These are phyloP conservation scores for Metschnikowia peoriensis DNA, from an alignment of 805 yeast species.

Conservation along the genomic window DNA sequence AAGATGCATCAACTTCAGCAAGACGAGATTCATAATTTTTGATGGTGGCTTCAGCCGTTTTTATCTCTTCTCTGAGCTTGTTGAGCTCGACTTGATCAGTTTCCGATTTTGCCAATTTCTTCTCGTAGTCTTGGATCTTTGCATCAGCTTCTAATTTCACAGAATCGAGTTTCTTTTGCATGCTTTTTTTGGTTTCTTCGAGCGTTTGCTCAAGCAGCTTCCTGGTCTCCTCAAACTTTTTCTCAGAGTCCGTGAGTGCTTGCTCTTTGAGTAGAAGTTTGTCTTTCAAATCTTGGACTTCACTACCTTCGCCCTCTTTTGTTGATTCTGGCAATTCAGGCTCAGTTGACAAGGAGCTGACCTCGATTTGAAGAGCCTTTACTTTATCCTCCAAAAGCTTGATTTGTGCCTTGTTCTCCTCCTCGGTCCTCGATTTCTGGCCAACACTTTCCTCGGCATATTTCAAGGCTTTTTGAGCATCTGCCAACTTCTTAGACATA, in stretches of 20 bases:
- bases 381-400: neutral
- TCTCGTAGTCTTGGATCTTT: neutral
- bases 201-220: neutral
- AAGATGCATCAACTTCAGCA: no score
- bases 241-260: slow-evolving; percentile 11
- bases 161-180: slow-evolving; percentile 7
- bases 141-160: neutral
- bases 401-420: slow-evolving; percentile 5
- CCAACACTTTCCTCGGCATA: slow-evolving; percentile 16
- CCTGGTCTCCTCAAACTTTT: slow-evolving; percentile 11
- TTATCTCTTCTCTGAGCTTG: neutral
- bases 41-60: neutral
- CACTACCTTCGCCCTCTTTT: neutral
- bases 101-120: neutral
- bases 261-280: slow-evolving; percentile 10
- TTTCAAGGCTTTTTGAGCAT: slow-evolving; percentile 16
- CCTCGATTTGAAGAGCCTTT: neutral
- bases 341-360: neutral
- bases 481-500: slow-evolving; percentile 10
- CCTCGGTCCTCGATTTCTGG: slow-evolving; percentile 5
- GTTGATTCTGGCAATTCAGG: slow-evolving; percentile 3
- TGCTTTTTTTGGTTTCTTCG: slow-evolving; percentile 11
- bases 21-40: neutral
- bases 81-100: neutral
- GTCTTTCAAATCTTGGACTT: slow-evolving; percentile 1